Evolutionary conservation across 2,329 filamentous ascomycete genomes (phyloP), one percentile per base, ranked within the genome.

Genomic region (Nigrograna mackinnonii): DNA sequence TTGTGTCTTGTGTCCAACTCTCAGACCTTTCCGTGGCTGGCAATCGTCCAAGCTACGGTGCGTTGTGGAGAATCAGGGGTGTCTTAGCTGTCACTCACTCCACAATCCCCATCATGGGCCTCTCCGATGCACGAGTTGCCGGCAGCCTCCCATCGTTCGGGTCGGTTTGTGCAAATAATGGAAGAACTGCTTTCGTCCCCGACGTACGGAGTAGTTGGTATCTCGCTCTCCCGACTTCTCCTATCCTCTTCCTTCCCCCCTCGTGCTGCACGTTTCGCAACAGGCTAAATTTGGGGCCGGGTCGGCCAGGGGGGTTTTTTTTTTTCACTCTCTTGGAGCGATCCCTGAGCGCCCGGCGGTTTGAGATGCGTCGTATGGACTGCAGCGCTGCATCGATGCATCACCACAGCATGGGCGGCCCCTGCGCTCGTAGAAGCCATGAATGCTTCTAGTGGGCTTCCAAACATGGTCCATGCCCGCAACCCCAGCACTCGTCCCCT

Each of bases 51-150:
- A 41, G 30, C 39, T 39, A 39, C 31, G 26, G 34, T 22, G 22
- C 33, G 33, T 24, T 12, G 22, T n/a, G n/a, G 18, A 47, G 44
- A 47, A 52, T 60, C 55, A 58, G 55, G 56, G 56, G 55, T 41
- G 45, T 48, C 31, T 35, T 22, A 28, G n/a, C n/a, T n/a, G n/a
- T n/a, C n/a, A n/a, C n/a, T n/a, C n/a, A n/a, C n/a, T n/a, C n/a
- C n/a, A n/a, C n/a, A n/a, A n/a, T n/a, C n/a, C n/a, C n/a, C n/a
- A n/a, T n/a, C n/a, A n/a, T n/a, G n/a, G n/a, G n/a, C n/a, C n/a
- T n/a, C n/a, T n/a, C n/a, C n/a, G n/a, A n/a, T n/a, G n/a, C n/a
- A n/a, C n/a, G n/a, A n/a, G n/a, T n/a, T n/a, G n/a, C n/a, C n/a
- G n/a, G n/a, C n/a, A n/a, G n/a, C n/a, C n/a, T n/a, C n/a, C n/a